Conservation (phyloP, 441 rosid species). For the Mallotus japonicus region DNA sequence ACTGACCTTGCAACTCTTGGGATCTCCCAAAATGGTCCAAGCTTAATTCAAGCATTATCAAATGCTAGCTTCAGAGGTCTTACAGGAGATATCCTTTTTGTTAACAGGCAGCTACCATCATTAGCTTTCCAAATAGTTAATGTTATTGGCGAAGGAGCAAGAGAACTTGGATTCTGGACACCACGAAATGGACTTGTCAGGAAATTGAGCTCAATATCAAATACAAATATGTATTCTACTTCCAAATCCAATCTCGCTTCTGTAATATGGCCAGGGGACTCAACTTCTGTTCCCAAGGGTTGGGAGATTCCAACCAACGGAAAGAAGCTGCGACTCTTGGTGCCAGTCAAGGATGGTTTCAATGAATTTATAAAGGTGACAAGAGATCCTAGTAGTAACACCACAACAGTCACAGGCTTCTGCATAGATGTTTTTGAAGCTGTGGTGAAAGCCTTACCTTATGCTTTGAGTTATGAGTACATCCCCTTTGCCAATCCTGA, state of each 20-base stretch:
- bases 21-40: conserved; percentile 45
- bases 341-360: conserved; percentile 42
- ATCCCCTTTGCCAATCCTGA: conserved; percentile 33
- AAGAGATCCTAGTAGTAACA: conserved; percentile 23
- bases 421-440: conserved; percentile 54
- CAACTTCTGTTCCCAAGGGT: conserved; percentile 43
- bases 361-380: conserved; percentile 42
- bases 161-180: conserved; percentile 53
- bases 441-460: conserved; percentile 40
- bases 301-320: conserved; percentile 57
- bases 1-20: conserved; percentile 46
- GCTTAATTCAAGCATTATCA: conserved; percentile 36
- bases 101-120: conserved; percentile 39
- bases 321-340: conserved; percentile 42
- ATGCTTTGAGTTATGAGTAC: conserved; percentile 36
- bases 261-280: conserved; percentile 63
- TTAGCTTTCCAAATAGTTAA: conserved; percentile 46
- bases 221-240: conserved; percentile 18
- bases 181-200: conserved; percentile 35
- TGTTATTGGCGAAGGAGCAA: conserved; percentile 33
- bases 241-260: conserved; percentile 36
- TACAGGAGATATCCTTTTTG: conserved; percentile 40
- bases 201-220: conserved; percentile 16
- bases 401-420: conserved; percentile 32
- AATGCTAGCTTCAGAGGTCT: conserved; percentile 42